Evolutionary conservation across 306 rosid genomes (phyloP), one percentile per base, ranked within the genome.

Genomic region (Acacia acuminata): DNA sequence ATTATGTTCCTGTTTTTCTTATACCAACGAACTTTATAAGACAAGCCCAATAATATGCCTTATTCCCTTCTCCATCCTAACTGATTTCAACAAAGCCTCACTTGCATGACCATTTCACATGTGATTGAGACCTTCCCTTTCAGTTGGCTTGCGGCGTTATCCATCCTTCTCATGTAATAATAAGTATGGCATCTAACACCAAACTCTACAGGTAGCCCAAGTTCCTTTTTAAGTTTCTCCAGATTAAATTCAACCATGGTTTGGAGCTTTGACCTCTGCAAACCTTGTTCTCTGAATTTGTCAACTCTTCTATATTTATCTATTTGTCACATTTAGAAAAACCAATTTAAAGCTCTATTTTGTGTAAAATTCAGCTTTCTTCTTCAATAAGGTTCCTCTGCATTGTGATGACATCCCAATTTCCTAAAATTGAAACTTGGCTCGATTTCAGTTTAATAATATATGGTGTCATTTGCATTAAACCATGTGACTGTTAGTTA

Each of bases 91-190:
- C 89, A 87, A 80, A 78, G 89, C 58, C 91, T 86, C 70, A 65
- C 60, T 82, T 83, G 92, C 94, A 88, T 92, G 93, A 90, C 86
- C 89, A 87, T 81, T 68, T 68, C 77, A 76, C 94, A 91, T 79
- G 90, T 84, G 91, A 87, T 85, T 60, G 77, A 67, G 84, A 85
- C 88, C 86, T 83, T 84, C 79, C 72, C 79, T 45, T 88, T 84
- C 89, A n/a, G 92, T 89, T 89, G 82, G 82, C 78, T 77, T 77
- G 87, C 87, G 87, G 81, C 76, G 81, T 82, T 77, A 74, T 79
- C 78, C 78, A 81, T 87, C 88, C 82, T 69, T 71, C 88, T 84
- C 87, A 77, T 56, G 56, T 75, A 71, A 84, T 86, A 82, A 66
- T 75, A 73, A 82, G 86, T 85, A 88, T 78, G 90, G 90, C 83